Base-by-base conservation (phyloP, 2,329 filamentous ascomycete species). In the Colletotrichum cuscutae region DNA sequence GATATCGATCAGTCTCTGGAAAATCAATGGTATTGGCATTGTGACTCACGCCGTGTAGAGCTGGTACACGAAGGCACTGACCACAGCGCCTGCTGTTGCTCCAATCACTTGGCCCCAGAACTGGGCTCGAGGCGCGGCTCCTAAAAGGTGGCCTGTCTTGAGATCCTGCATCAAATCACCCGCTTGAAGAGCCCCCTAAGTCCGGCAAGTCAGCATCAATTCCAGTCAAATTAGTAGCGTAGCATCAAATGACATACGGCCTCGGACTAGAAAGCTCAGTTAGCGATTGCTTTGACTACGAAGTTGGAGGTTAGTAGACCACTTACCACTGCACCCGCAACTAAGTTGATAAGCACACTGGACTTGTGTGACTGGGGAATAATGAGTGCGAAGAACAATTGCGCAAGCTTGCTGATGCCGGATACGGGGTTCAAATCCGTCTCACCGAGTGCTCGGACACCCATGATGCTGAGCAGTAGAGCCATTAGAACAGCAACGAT, bases 81-180 rank as follows among this genome's bases (percentile, higher is more conserved):
- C 89, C 12, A 98, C 88, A 1, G 97, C 95, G 1, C 97, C 97
- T 2, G 94, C 91, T 0, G 94, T 92, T 46, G 93, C 94, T 5
- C 97, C 97, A 65, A 99, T 95, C 24, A 98, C 90, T 80, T 99
- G 97, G 1, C 97, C 97, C 88, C 94, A 98, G 81, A 99, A 99
- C 79, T 99, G 97, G 0, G 97, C 97, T 77, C 94, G 97, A 0
- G 97, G 97, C 4, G 95, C 94, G 0, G 97, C 97, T 12, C 96
- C 95, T 1, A 99, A 89, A 0, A 99, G 85, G 81, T 99, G 95
- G 0, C 97, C 97, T 0, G 97, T 98, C 82, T 99, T 99, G 35
- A 99, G 89, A 80, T 99, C 97, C 81, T 99, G 97, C 89, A 99
- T 94, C 68, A 99, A 90, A 81, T 99, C 97, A 9, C 97, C 97